Conservation (phyloP, 352 stramenopile species). For the Phytophthora foliorum region DNA sequence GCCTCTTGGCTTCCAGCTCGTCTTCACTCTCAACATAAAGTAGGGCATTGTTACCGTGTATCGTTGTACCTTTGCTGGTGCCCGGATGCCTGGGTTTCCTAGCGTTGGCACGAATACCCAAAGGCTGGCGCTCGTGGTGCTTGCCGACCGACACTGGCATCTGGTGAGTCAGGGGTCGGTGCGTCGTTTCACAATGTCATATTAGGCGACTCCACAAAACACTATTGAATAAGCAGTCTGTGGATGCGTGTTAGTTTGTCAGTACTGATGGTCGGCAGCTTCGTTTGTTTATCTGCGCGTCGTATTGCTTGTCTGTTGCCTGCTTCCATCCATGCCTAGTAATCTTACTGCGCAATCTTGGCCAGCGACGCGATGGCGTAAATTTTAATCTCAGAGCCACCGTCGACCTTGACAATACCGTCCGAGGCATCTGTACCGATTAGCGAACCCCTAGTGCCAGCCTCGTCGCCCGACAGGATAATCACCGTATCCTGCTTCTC, state of each 20-base stretch:
- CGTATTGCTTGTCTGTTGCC: slow-evolving; percentile 29
- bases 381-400: slow-evolving; percentile 92
- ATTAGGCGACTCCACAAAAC: slow-evolving; percentile 32
- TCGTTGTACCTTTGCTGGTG: not conserved
- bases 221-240: slow-evolving; percentile 36
- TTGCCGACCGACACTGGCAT: slow-evolving; percentile 31
- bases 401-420: slow-evolving; percentile 91
- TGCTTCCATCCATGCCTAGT: slow-evolving; percentile 37
- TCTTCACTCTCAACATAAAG: slow-evolving; percentile 42
- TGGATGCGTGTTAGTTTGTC: slow-evolving; percentile 38
- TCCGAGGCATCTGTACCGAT: slow-evolving; percentile 90
- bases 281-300: slow-evolving; percentile 30
- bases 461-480: slow-evolving; percentile 88
- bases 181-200: slow-evolving; percentile 36
- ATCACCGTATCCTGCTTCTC: slow-evolving; percentile 92
- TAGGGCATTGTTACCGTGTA: slow-evolving; percentile 48
- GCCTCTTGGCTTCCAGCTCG: slow-evolving; percentile 38
- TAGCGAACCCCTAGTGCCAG: slow-evolving; percentile 82
- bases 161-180: slow-evolving; percentile 5
- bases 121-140: slow-evolving; percentile 8
- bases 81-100: slow-evolving; percentile 15
- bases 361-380: slow-evolving; percentile 84
- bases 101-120: slow-evolving; percentile 7
- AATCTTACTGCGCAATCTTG: slow-evolving; percentile 85
- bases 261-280: slow-evolving; percentile 35